phyloP scores from a whole-genome alignment of 768 basidiomycete genomes.

The Boletus bicolor region DNA sequence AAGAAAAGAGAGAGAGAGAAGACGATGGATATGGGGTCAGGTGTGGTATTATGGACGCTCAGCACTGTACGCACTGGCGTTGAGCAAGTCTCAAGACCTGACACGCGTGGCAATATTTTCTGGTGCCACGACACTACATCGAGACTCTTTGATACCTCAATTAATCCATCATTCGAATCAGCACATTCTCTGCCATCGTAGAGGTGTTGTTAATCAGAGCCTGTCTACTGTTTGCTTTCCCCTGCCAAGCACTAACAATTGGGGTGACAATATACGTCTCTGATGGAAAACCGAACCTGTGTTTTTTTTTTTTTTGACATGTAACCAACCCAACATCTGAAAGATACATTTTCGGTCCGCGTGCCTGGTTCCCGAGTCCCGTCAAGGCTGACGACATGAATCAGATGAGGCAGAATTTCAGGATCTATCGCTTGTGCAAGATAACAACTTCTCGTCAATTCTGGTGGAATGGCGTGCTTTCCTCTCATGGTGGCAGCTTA shows the following conservation, averaged over 20 bases:
- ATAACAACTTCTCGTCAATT: too few species aligned
- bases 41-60: constrained; percentile 40
- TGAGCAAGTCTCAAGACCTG: constrained; percentile 10
- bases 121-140: neutral
- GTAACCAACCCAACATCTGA: neutral
- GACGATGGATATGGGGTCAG: neutral
- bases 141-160: too few species aligned
- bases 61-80: constrained; percentile 39
- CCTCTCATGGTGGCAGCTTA: too few species aligned
- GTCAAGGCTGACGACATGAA: too few species aligned
- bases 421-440: too few species aligned
- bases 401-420: too few species aligned
- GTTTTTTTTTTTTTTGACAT: neutral
- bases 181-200: neutral
- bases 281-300: too few species aligned
- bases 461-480: too few species aligned
- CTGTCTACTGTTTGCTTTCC: neutral
- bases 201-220: neutral
- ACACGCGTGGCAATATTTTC: constrained; percentile 16
- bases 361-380: neutral
- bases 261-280: neutral
- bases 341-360: neutral
- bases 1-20: neutral
- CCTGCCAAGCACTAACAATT: neutral
- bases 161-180: neutral